phyloP scores from a whole-genome alignment of 306 rosid genomes.

The Sicyos edulis region DNA sequence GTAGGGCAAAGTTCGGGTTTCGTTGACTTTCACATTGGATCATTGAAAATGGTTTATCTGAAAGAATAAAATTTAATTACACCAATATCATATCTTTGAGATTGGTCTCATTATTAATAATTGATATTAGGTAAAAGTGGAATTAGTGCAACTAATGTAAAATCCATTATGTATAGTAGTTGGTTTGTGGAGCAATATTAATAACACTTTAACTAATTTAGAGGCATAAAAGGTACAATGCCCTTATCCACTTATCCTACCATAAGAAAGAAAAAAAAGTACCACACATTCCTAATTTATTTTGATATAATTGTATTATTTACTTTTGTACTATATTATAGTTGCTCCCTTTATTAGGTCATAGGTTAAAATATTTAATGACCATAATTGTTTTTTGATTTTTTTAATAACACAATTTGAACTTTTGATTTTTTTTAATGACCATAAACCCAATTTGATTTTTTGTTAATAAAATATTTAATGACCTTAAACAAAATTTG shows the following conservation, averaged over 20 bases:
- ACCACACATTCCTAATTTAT: no score
- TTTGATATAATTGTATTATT: no score
- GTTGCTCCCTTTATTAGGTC: no score
- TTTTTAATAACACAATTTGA: no score
- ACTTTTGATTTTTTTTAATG: no score
- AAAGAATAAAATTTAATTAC: neutral
- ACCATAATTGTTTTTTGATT: neutral
- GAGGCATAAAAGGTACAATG: no score
- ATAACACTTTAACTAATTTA: neutral
- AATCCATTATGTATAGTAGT: neutral
- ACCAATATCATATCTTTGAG: neutral
- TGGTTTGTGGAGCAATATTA: neutral
- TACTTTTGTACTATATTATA: no score
- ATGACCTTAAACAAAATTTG: neutral
- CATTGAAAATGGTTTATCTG: neutral
- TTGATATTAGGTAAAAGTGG: neutral
- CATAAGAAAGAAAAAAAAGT: no score
- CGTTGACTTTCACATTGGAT: neutral
- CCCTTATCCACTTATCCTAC: no score
- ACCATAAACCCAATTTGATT: neutral
- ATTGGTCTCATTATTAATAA: neutral
- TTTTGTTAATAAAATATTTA: no score
- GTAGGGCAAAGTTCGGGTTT: no score
- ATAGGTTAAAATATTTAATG: no score
- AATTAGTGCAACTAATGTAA: neutral